Conservation (phyloP, 2,329 filamentous ascomycete genomes). For the Microcyclospora tardicrescens region DNA sequence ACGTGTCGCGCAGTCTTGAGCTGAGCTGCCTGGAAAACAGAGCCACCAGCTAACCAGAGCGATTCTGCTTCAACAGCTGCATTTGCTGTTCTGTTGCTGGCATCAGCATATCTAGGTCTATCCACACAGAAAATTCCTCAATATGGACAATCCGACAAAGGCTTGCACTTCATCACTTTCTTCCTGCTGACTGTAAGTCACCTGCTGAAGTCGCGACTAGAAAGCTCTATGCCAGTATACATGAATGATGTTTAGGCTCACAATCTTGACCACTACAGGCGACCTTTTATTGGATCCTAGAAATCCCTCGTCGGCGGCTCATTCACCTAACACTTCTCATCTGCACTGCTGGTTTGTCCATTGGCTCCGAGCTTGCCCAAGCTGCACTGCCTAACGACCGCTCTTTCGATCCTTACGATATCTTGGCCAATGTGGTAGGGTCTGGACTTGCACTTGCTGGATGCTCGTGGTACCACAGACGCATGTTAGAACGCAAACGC, state of each 20-base stretch:
- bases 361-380: slow-evolving; percentile 67
- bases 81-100: slow-evolving; percentile 51
- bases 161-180: slow-evolving; percentile 76
- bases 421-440: slow-evolving; percentile 76
- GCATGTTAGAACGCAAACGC: slow-evolving; percentile 83
- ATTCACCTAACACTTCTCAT: slow-evolving; percentile 71
- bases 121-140: slow-evolving; percentile 40
- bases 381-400: slow-evolving; percentile 50
- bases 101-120: slow-evolving; percentile 64
- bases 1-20: slow-evolving; percentile 23
- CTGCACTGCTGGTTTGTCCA: slow-evolving; percentile 59
- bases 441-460: slow-evolving; percentile 58
- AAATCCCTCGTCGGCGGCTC: slow-evolving; percentile 73
- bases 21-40: no score
- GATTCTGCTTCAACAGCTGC: slow-evolving; percentile 21
- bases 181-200: slow-evolving; percentile 62
- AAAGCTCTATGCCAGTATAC: background rate
- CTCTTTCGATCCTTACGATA: slow-evolving; percentile 65
- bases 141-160: slow-evolving; percentile 69
- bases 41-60: no score
- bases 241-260: background rate
- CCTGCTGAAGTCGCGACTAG: background rate
- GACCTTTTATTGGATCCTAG: slow-evolving; percentile 89
- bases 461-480: slow-evolving; percentile 84
- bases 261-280: slow-evolving; percentile 6